Conservation (phyloP, 305 asterid genomes). For the Rubia tinctorum region DNA sequence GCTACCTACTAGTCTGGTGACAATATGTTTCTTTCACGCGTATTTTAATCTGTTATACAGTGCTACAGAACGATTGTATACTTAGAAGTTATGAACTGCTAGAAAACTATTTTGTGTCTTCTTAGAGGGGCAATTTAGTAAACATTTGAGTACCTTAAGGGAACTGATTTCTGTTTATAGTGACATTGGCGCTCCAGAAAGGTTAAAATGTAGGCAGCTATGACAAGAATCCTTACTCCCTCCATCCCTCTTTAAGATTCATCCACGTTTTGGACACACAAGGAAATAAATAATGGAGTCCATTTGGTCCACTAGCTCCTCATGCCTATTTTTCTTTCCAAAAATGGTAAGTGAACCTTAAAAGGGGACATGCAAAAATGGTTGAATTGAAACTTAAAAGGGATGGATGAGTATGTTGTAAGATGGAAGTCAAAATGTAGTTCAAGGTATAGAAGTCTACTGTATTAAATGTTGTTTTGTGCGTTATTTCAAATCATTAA, state of each 20-base stretch:
- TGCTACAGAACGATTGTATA: neutral
- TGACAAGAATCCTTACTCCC: neutral
- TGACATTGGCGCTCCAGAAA: neutral
- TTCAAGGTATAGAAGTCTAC: neutral
- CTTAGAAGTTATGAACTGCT: slow-evolving; percentile 6
- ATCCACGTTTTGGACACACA: neutral
- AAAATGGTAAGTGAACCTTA: neutral
- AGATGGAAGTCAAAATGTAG: neutral
- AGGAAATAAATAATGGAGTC: neutral
- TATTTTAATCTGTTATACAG: neutral
- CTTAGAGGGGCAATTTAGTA: neutral
- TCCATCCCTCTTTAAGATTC: neutral
- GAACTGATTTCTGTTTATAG: neutral
- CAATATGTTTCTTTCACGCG: neutral
- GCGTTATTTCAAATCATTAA: neutral
- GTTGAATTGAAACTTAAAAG: neutral
- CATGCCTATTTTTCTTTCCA: neutral
- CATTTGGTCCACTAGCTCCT: neutral
- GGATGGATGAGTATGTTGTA: neutral
- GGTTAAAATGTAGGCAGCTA: neutral
- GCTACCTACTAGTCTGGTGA: neutral
- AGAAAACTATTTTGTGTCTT: neutral
- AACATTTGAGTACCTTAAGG: neutral
- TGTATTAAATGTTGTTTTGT: neutral
- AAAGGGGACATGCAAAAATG: neutral